These are phyloP conservation scores for Lactarius sanguifluus DNA, from an alignment of 768 basidiomycete genomes.

Conservation along the genomic window DNA sequence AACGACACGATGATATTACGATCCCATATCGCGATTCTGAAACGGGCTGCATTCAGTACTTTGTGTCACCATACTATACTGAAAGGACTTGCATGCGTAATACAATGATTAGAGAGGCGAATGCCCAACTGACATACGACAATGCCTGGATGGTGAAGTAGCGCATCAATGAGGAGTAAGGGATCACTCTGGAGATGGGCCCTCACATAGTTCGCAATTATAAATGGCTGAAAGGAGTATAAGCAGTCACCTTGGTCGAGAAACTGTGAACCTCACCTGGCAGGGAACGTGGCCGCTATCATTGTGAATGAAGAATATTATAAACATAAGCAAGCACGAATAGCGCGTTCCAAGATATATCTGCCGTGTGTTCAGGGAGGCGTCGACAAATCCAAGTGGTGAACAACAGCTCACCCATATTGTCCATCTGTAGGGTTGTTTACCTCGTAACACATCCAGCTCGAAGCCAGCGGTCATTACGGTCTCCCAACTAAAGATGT, in stretches of 20 bases:
- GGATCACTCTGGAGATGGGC: neutral
- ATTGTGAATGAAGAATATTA: neutral
- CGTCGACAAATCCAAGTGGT: neutral
- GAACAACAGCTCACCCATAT: neutral
- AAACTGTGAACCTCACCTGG: neutral
- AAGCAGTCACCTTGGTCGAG: too few relatives aligned
- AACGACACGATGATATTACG: neutral
- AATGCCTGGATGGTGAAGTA: neutral
- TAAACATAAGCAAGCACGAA: neutral
- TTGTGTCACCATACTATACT: too few relatives aligned
- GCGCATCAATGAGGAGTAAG: neutral
- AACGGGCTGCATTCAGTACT: neutral
- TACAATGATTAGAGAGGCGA: conserved; percentile 10
- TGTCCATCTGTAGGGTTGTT: conserved; percentile 10
- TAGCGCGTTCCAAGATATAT: conserved; percentile 13
- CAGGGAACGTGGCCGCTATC: neutral
- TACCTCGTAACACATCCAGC: conserved; percentile 6
- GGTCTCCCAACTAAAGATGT: neutral
- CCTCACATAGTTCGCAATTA: neutral
- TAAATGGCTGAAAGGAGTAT: neutral
- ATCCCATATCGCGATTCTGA: conserved; percentile 13
- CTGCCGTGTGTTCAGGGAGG: neutral
- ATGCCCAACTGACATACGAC: neutral
- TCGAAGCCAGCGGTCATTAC: conserved; percentile 1
- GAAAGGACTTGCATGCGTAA: conserved; percentile 4